A percentile compares a stretch with the other conserved stretches of the same genome.
These are phyloP conservation scores for Goffeauzyma gilvescens DNA, from an alignment of 768 basidiomycete genomes.

Conservation along the genomic window DNA sequence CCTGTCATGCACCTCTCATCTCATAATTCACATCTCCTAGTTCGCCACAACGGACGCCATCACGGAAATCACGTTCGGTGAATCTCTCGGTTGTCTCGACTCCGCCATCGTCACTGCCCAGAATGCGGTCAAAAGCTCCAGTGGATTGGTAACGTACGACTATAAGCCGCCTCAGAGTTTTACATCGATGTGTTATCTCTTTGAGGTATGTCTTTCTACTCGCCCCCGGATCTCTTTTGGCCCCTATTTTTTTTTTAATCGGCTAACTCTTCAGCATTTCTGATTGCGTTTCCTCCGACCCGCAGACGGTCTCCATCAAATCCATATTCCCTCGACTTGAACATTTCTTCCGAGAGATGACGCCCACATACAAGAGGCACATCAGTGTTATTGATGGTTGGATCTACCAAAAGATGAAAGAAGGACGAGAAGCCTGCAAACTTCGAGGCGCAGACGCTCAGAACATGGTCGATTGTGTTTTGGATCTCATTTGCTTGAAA, in stretches of 20 bases:
- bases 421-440: neutral
- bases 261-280: too few relatives aligned
- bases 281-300: too few relatives aligned
- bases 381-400: neutral
- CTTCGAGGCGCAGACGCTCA: neutral
- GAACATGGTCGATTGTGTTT: neutral
- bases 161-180: neutral
- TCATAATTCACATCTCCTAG: too few relatives aligned
- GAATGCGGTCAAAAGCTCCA: neutral
- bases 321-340: neutral
- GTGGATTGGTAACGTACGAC: neutral
- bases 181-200: neutral
- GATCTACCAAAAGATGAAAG: neutral
- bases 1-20: too few relatives aligned
- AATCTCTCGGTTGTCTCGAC: neutral
- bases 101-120: neutral
- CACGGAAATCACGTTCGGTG: neutral
- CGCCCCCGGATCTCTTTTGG: neutral
- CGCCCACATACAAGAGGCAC: neutral
- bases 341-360: neutral
- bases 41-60: neutral
- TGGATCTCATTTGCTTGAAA: neutral
- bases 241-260: too few relatives aligned
- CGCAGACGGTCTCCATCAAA: neutral
- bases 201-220: neutral